A percentile compares a stretch with the other conserved stretches of the same genome.
These are phyloP conservation scores for Monilinia vaccinii-corymbosi DNA, from an alignment of 2,329 filamentous ascomycete genomes.

Conservation along the genomic window DNA sequence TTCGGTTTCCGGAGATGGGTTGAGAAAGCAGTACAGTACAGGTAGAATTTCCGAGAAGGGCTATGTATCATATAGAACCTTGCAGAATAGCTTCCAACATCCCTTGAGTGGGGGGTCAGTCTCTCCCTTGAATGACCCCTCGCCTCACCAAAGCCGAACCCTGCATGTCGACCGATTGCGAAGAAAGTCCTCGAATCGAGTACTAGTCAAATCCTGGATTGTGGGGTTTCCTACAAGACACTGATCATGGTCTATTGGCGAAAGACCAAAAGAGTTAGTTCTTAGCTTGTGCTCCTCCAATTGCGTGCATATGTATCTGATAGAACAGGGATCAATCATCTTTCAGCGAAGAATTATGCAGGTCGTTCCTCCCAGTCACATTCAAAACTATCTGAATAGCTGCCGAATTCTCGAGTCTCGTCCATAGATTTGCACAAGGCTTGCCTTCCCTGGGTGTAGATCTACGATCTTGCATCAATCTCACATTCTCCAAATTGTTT, in stretches of 20 bases:
- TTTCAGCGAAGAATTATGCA: slow-evolving; percentile 1
- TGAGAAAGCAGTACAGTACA: neutral
- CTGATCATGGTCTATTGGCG: slow-evolving; percentile 6
- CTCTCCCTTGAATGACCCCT: slow-evolving; percentile 12
- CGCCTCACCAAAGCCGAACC: slow-evolving; percentile 3
- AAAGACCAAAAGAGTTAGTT: neutral
- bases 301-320: slow-evolving; percentile 10
- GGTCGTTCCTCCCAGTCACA: slow-evolving; percentile 2
- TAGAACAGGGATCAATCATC: neutral
- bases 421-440: slow-evolving; percentile 5
- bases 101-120: slow-evolving; percentile 19
- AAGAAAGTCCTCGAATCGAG: slow-evolving; percentile 16
- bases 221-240: slow-evolving; percentile 13
- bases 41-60: slow-evolving; percentile 6
- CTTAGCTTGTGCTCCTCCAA: slow-evolving; percentile 8
- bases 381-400: neutral
- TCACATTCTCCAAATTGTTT: slow-evolving; percentile 3
- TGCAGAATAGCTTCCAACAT: slow-evolving; percentile 17
- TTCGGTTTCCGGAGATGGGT: neutral
- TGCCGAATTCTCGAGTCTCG: neutral
- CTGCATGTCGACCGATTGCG: slow-evolving; percentile 10
- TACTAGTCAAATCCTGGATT: slow-evolving; percentile 15
- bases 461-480: slow-evolving; percentile 5
- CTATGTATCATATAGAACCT: slow-evolving; percentile 15
- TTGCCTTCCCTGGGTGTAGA: neutral